Evolutionary conservation across 345 rosid genomes (phyloP).

Genomic region (Populus pruinosa): DNA sequence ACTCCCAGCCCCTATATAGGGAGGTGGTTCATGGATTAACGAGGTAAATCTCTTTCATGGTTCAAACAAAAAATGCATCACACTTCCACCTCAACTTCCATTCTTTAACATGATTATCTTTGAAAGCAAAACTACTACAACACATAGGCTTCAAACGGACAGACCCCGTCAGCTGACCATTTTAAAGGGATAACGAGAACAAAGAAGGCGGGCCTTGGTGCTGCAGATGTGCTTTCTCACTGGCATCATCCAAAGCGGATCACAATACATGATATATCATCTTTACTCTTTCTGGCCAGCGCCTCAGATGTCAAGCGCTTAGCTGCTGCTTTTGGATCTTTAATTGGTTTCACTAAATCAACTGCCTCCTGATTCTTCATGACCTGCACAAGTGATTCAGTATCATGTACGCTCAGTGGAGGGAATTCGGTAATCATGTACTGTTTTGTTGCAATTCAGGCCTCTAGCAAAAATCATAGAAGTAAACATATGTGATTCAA

Average conservation of each 20-base stretch:
- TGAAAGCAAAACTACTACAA: conserved; percentile 9
- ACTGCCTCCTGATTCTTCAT: conserved; percentile 47
- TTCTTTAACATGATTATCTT: conserved; percentile 1
- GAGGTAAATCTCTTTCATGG: conserved; percentile 8
- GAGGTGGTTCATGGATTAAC: conserved; percentile 9
- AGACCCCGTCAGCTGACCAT: conserved; percentile 15
- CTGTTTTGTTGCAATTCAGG: not conserved
- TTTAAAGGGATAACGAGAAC: not conserved
- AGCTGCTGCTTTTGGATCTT: conserved; percentile 54
- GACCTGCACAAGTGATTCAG: conserved; percentile 22
- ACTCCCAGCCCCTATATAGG: not conserved
- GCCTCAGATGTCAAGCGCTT: conserved; percentile 53
- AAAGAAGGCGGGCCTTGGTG: not conserved
- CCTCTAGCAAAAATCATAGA: too few species aligned
- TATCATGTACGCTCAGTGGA: not conserved
- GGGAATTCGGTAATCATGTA: not conserved
- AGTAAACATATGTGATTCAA: not conserved
- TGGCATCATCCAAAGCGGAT: conserved; percentile 46
- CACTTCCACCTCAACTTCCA: conserved; percentile 11
- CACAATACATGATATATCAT: conserved; percentile 55
- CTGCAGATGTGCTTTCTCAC: not conserved
- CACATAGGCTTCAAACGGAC: conserved; percentile 2
- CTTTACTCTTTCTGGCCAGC: conserved; percentile 56
- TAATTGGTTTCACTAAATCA: conserved; percentile 42
- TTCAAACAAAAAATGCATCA: conserved; percentile 22